Percentiles rank a stretch among this genome's conserved stretches.
phyloP scores from a whole-genome alignment of 768 basidiomycete species.

The Rhodotorula paludigena region DNA sequence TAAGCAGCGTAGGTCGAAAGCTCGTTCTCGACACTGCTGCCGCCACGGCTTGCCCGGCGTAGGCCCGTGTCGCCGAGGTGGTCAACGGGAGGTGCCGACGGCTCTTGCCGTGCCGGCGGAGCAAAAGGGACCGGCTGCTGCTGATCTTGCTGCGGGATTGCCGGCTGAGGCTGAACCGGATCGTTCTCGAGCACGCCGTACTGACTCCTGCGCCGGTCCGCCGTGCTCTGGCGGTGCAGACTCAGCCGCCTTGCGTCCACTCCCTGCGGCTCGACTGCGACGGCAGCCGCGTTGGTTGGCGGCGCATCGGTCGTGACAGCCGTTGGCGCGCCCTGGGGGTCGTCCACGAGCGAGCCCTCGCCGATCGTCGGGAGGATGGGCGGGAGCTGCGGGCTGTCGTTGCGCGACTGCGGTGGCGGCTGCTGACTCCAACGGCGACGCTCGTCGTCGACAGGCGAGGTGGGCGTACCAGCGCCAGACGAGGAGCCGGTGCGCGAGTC shows the following conservation, averaged over 20 bases:
- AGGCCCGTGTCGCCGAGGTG: constrained; percentile 10
- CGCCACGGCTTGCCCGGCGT: background rate
- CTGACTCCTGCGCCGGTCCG: constrained; percentile 1
- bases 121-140: background rate
- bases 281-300: background rate
- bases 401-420: background rate
- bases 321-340: background rate
- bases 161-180: background rate
- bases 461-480: background rate
- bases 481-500: background rate
- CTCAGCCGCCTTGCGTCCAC: background rate
- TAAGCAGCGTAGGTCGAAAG: constrained; percentile 14
- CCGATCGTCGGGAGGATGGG: constrained; percentile 33
- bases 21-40: background rate
- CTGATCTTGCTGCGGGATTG: background rate
- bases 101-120: background rate
- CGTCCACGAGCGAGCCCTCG: constrained; percentile 12
- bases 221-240: constrained; percentile 3
- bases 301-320: background rate
- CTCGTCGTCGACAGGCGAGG: constrained; percentile 18
- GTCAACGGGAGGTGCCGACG: background rate
- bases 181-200: constrained; percentile 4
- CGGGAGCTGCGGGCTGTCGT: constrained; percentile 12
- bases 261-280: background rate
- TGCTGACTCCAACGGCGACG: constrained; percentile 5